Base-by-base conservation (phyloP, 345 rosid species). In the Euphorbia tirucalli region DNA sequence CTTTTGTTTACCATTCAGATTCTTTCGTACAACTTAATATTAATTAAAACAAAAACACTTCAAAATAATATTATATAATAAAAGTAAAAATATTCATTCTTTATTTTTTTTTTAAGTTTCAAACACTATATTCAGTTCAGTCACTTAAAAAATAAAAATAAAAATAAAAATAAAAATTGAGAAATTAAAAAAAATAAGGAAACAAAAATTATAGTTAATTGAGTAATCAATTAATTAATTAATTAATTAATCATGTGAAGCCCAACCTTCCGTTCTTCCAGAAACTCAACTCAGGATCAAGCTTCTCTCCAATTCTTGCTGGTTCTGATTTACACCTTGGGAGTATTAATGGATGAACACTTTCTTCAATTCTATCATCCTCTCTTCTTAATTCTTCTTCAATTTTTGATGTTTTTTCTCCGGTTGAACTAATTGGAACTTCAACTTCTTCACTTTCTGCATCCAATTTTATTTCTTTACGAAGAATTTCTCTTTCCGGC, bases 311-410 rank as follows among this genome's bases (percentile, higher is more conserved):
- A 43, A 78, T 83, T 78, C 91, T 87, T 48, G 94, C 88, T 79
- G 98, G 97, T 72, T 87, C 98, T 18, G 98, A 91, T 63, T 93
- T 91, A 80, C 97, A 85, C 68, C 98, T 81, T 39, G 84, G 86
- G 63, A 93, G 93, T 16, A 85, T 69, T 74, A 77, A 18, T 52
- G 91, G 80, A 61, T 68, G 65, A 25, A 66, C 65, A 43, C 32
- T 46, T 18, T 32, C 74, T 41, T 80, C 70, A 60, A 5, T 52
- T 18, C 68, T n/a, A n/a, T n/a, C 39, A 14, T 57, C 0, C 56
- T 59, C 78, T 37, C 2, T 2, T n/a, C n/a, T n/a, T n/a, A n/a
- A n/a, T n/a, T n/a, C n/a, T n/a, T n/a, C n/a, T 46, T 62, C 75
- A 28, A n/a, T 43, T 14, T 72, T 78, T 39, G 27, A 11, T 60